A percentile compares a stretch with the other conserved stretches of the same genome.
Evolutionary conservation across 345 rosid genomes (phyloP).

Genomic region (Pistacia vera): DNA sequence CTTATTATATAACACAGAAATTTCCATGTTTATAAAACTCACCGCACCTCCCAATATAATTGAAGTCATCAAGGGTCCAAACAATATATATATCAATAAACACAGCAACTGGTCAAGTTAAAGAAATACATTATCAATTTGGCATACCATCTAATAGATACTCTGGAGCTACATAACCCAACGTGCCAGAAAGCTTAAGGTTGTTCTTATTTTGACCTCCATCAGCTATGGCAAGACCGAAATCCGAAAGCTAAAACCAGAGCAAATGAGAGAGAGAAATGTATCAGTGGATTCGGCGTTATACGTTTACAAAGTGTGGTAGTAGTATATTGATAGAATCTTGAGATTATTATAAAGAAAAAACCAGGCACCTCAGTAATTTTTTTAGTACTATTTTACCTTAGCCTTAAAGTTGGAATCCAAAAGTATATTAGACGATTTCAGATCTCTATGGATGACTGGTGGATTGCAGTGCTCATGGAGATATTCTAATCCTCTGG

Average conservation of each 20-base stretch:
- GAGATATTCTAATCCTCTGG: slow-evolving; percentile 93
- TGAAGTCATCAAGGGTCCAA: slow-evolving; percentile 8
- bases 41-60: slow-evolving; percentile 15
- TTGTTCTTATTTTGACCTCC: slow-evolving; percentile 67
- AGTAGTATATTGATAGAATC: slow-evolving; percentile 5
- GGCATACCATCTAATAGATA: slow-evolving; percentile 82
- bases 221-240: slow-evolving; percentile 88
- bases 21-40: background rate
- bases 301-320: slow-evolving; percentile 1
- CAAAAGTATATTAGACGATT: slow-evolving; percentile 90
- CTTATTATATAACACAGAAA: background rate
- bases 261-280: slow-evolving; percentile 12
- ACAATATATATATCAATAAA: background rate
- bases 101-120: slow-evolving; percentile 3
- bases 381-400: slow-evolving; percentile 44
- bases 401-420: slow-evolving; percentile 91
- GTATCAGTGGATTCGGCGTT: background rate
- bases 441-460: slow-evolving; percentile 97
- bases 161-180: slow-evolving; percentile 97
- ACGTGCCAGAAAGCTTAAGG: slow-evolving; percentile 90
- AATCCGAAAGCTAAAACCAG: slow-evolving; percentile 82
- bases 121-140: background rate
- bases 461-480: slow-evolving; percentile 90
- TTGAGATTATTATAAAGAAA: slow-evolving; percentile 1
- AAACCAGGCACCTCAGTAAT: slow-evolving; percentile 1